phyloP scores from a whole-genome alignment of 2,329 filamentous ascomycete species.

The Ceratocystis variospora region DNA sequence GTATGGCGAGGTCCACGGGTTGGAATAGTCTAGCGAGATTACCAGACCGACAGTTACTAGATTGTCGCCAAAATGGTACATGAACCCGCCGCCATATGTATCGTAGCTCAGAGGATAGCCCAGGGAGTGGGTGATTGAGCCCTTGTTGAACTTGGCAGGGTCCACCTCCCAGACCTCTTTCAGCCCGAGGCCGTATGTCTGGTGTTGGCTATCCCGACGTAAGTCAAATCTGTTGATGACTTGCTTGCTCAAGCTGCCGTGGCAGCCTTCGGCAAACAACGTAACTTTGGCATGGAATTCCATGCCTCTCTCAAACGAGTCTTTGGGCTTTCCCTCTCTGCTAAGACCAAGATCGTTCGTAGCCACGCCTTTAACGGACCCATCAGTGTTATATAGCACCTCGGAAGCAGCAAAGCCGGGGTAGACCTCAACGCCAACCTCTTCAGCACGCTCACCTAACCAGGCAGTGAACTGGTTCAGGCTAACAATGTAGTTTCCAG shows the following conservation, averaged over 20 bases:
- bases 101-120: slow-evolving; percentile 79
- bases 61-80: slow-evolving; percentile 99
- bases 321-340: slow-evolving; percentile 70
- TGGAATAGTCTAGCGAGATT: slow-evolving; percentile 85
- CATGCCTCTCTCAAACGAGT: slow-evolving; percentile 91
- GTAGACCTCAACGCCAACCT: slow-evolving; percentile 89
- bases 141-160: slow-evolving; percentile 80
- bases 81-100: slow-evolving; percentile 94
- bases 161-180: slow-evolving; percentile 98
- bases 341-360: slow-evolving; percentile 87
- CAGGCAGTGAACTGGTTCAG: slow-evolving; percentile 91
- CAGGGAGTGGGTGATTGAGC: slow-evolving; percentile 76
- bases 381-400: slow-evolving; percentile 73
- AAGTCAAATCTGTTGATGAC: slow-evolving; percentile 90
- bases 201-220: slow-evolving; percentile 73
- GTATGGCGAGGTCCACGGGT: slow-evolving; percentile 93
- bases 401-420: slow-evolving; percentile 92
- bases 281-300: slow-evolving; percentile 91
- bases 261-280: slow-evolving; percentile 85
- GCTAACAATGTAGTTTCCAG: slow-evolving; percentile 95
- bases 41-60: slow-evolving; percentile 85
- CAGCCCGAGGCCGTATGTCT: slow-evolving; percentile 87
- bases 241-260: slow-evolving; percentile 89
- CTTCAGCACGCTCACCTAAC: slow-evolving; percentile 92
- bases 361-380: slow-evolving; percentile 82